A percentile compares a stretch with the other conserved stretches of the same genome.
These are phyloP conservation scores for Cornus kousa DNA, from an alignment of 148 eudicot species.

Conservation along the genomic window DNA sequence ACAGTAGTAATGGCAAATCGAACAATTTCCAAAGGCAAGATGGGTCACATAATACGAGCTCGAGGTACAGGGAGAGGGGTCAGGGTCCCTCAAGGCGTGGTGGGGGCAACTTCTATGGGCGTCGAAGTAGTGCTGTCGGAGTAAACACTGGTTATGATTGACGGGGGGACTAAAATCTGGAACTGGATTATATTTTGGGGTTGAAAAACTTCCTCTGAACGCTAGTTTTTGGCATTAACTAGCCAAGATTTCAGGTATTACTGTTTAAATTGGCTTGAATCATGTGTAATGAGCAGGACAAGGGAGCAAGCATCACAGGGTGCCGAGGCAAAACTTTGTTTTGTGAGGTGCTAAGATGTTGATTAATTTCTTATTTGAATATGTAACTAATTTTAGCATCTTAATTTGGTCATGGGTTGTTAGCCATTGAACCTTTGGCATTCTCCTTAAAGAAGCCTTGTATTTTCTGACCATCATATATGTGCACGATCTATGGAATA, in stretches of 20 bases:
- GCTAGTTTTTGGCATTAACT: constrained; percentile 8
- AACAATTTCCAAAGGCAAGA: constrained; percentile 40
- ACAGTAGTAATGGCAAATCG: constrained; percentile 34
- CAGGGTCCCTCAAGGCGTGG: constrained; percentile 64
- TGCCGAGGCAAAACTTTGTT: background rate
- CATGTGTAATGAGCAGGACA: constrained; percentile 9
- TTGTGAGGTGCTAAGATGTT: constrained; percentile 6
- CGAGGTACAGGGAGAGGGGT: constrained; percentile 59
- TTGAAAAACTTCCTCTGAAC: background rate
- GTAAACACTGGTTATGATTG: constrained; percentile 33
- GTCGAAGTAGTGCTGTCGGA: constrained; percentile 33
- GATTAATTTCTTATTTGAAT: constrained; percentile 5
- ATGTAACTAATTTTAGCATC: constrained; percentile 1
- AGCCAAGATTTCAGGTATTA: constrained; percentile 23
- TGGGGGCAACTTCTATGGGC: constrained; percentile 45
- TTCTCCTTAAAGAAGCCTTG: constrained; percentile 8
- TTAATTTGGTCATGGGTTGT: constrained; percentile 20
- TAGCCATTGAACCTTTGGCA: constrained; percentile 9
- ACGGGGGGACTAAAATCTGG: constrained; percentile 9
- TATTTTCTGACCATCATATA: background rate
- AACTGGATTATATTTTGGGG: background rate
- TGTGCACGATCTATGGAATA: background rate
- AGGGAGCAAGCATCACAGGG: constrained; percentile 10
- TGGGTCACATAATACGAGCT: constrained; percentile 33
- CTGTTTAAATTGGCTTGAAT: background rate